Evolutionary conservation across 164 flowering plant species (phyloP).

Genomic region (Sextonia rubra): DNA sequence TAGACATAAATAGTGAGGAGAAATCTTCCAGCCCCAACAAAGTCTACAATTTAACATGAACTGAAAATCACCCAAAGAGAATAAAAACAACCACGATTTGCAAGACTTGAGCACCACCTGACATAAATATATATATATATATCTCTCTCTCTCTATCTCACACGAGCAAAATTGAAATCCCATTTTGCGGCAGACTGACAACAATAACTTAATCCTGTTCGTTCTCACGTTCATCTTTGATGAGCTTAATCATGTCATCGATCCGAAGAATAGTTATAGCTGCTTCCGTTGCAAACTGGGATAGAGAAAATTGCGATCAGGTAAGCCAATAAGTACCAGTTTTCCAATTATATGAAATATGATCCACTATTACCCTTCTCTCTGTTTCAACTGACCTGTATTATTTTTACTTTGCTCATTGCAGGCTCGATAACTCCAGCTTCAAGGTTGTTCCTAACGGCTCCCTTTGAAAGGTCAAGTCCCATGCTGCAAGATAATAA

Average conservation of each 20-base stretch:
- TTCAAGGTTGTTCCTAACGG: slow-evolving; percentile 78
- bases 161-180: not conserved
- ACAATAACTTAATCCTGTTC: not conserved
- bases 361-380: not conserved
- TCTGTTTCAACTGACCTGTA: slow-evolving; percentile 53
- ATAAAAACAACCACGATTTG: not conserved
- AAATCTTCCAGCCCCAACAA: not conserved
- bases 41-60: not conserved
- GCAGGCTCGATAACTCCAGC: slow-evolving; percentile 99
- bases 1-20: too few species aligned
- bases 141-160: too few species aligned
- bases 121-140: too few species aligned
- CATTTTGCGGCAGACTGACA: not conserved
- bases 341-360: not conserved
- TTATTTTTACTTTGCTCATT: slow-evolving; percentile 99
- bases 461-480: slow-evolving; percentile 73
- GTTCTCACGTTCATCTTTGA: slow-evolving; percentile 76
- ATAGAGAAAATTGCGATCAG: not conserved
- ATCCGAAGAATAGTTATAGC: slow-evolving; percentile 98
- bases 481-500: slow-evolving; percentile 71
- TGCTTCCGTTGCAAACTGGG: slow-evolving; percentile 96
- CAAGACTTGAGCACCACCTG: not conserved
- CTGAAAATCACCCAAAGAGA: not conserved
- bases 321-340: not conserved
- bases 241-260: slow-evolving; percentile 92